These are phyloP conservation scores for Rhynchospora pubera DNA, from an alignment of 176 grass and related monocot species.

Conservation along the genomic window DNA sequence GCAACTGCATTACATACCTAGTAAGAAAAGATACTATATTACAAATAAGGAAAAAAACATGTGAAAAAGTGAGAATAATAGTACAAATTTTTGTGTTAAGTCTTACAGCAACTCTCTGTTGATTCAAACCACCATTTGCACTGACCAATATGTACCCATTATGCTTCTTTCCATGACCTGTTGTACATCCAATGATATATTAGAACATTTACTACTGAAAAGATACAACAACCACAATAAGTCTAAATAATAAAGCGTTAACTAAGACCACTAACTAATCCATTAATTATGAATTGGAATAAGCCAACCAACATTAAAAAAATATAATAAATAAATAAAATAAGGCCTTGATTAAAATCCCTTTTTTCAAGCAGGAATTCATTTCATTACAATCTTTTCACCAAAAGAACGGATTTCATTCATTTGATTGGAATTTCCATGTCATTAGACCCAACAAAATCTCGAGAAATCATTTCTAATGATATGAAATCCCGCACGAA, in stretches of 20 bases:
- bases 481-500: no score
- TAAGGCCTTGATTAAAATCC: no score
- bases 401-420: no score
- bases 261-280: not conserved
- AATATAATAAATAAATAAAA: no score
- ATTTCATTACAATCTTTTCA: no score
- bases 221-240: not conserved
- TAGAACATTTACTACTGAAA: not conserved
- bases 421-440: no score
- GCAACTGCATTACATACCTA: slow-evolving; percentile 89
- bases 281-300: not conserved
- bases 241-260: not conserved
- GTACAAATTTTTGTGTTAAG: not conserved
- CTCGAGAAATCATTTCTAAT: no score
- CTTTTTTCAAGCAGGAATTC: no score
- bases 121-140: slow-evolving; percentile 85
- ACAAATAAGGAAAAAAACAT: not conserved
- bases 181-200: slow-evolving; percentile 6
- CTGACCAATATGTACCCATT: slow-evolving; percentile 76
- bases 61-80: slow-evolving; percentile 3
- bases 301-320: not conserved
- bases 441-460: no score
- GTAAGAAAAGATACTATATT: slow-evolving; percentile 4
- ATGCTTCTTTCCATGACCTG: slow-evolving; percentile 40
- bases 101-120: slow-evolving; percentile 88